Evolutionary conservation across 441 rosid species (phyloP), one percentile per base, ranked within the genome.

Genomic region (Cnidoscolus chayamansa): DNA sequence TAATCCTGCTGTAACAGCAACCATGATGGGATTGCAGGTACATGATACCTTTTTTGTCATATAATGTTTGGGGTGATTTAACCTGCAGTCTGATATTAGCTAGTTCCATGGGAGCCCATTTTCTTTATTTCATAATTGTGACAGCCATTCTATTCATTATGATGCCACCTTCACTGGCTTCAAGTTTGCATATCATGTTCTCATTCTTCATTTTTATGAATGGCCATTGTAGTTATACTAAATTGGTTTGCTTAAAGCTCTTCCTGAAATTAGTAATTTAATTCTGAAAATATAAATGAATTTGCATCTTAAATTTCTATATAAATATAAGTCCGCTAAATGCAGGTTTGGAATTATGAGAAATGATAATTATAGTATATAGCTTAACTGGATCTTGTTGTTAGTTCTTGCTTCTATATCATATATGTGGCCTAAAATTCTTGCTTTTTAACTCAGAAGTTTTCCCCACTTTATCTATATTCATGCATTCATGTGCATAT

Each of bases 1-100:
- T 74, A 90, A 89, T 83, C 95, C 97, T 72, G 91, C 93, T 32
- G 89, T 87, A 2, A 75, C 93, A 65, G 90, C 81, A 65, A 89
- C 75, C 83, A 77, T 92, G 90, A 90, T 89, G 90, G 97, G 97
- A 74, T 74, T 96, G 75, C 97, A 87, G 93, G 98, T 96, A 81
- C 51, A n/a, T 40, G 4, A 16, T 76, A 35, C n/a, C 48, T 43
- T 73, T 62, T 7, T 20, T 50, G 10, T 19, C 55, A 1, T 17
- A 58, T 49, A 9, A 12, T 74, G 25, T 77, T 62, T 47, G 8
- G 63, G 50, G 40, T 78, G 20, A 40, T 51, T 57, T 31, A 49
- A 17, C 57, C 54, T 64, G n/a, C 47, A 47, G 57, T 55, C 20
- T 47, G 13, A n/a, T 73, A 25, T 40, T 62, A 32, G 12, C 30